These are phyloP conservation scores for Durusdinium trenchii DNA, from an alignment of 73 alveolate genomes.

Conservation along the genomic window DNA sequence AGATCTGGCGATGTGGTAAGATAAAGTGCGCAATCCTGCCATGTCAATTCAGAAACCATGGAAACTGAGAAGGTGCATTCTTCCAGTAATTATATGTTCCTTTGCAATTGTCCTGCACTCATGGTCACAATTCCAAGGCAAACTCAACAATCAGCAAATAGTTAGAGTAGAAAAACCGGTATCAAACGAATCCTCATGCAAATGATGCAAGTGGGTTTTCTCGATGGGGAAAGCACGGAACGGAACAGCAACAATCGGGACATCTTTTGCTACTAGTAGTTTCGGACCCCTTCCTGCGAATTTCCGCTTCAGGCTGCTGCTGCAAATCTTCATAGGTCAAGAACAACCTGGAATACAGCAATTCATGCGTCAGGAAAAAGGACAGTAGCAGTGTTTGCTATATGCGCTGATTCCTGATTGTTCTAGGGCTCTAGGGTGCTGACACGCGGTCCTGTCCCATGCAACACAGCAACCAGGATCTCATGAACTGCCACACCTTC, in stretches of 20 bases:
- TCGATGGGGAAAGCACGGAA: too few relatives aligned
- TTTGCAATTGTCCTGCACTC: too few relatives aligned
- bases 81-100: too few relatives aligned
- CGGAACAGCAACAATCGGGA: too few relatives aligned
- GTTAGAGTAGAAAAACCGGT: too few relatives aligned
- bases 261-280: too few relatives aligned
- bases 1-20: constrained; percentile 33
- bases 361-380: not conserved
- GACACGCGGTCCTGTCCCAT: constrained; percentile 47
- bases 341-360: not conserved
- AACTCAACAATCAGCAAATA: too few relatives aligned
- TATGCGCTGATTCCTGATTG: not conserved
- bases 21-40: constrained; percentile 48
- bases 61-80: too few relatives aligned
- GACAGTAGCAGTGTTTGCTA: not conserved
- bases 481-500: constrained; percentile 78
- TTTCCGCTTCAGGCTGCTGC: constrained; percentile 3
- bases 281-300: constrained; percentile 47
- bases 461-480: constrained; percentile 72
- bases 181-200: too few relatives aligned
- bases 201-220: too few relatives aligned
- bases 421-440: not conserved
- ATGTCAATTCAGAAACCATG: not conserved
- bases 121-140: too few relatives aligned
- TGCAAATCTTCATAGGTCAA: constrained; percentile 59